Base-by-base conservation (phyloP, 345 rosid species). In the Litchi chinensis region DNA sequence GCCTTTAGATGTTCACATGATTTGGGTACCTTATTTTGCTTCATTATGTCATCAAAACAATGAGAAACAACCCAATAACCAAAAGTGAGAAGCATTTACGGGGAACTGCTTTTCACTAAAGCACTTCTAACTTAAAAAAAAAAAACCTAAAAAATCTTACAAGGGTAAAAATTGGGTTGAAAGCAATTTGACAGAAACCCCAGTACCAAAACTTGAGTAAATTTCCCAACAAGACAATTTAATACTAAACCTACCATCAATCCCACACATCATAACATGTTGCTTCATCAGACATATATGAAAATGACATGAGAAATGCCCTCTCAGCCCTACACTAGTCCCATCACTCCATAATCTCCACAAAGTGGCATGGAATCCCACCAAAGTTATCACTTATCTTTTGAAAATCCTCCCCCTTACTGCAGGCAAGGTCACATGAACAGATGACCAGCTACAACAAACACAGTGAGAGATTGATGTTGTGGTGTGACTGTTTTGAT, bases 271-370 rank as follows among this genome's bases (percentile, higher is more conserved):
- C 44, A 37, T 13, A n/a, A 15, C 65, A 15, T 26, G 59, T 7
- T 9, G 71, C 73, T 12, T 28, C 2, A 41, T 60, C 59, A 43
- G 5, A 50, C 6, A 40, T 7, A 0, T 6, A 62, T 2, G 80
- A 77, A 18, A 28, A 39, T 32, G 80, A 77, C 76, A 6, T 10
- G 15, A 64, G 50, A 48, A 59, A 70, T 43, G 37, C 37, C 66
- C 65, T 50, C 32, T 2, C 10, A 57, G 13, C 73, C 75, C 76
- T 71, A 76, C 72, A 40, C 5, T 44, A 66, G 21, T 76, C 72
- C 52, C 37, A 65, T 60, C 80, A 60, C 0, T 26, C n/a, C 10
- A 24, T n/a, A 6, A 19, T 68, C 69, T 59, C 75, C 80, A 70
- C 68, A 77, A 60, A 60, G 21, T 77, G 24, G 18, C 44, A 26